Base-by-base conservation (phyloP, 2,329 filamentous ascomycete species). In the Aspergillus felis region DNA sequence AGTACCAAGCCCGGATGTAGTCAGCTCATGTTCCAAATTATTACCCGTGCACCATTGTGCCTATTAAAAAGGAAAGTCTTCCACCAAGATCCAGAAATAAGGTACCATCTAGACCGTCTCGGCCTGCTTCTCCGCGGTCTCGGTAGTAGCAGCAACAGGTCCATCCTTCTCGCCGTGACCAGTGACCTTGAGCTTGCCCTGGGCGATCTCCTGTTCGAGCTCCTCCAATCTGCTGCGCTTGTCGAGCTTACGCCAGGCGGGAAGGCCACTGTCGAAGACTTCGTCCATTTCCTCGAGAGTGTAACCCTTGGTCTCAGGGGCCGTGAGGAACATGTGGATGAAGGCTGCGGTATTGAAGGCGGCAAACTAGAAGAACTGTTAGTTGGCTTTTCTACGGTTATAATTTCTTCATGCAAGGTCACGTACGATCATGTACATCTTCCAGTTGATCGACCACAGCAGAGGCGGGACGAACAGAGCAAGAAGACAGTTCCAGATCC, bases 231-330 rank as follows among this genome's bases (percentile, higher is more conserved):
- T 55, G 7, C 60, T 62, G 17, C 51, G 42, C 32, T 57, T 59
- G 12, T 64, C 51, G 12, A 57, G 49, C 42, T 49, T 54, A 17
- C 56, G 56, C 61, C 61, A 64, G 27, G 65, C 54, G 1, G 69
- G 66, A 4, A 68, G 4, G 20, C 67, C 64, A 10, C 54, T 65
- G 55, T 71, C 68, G 22, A 71, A 71, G 35, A 71, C 67, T 28
- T 71, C 68, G 49, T 70, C 60, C 61, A 64, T 64, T 27, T 64
- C 61, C 51, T 64, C 61, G 0, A 64, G 53, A 1, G 61, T 64
- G 46, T 54, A 62, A 3, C 61, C 60, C 46, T 64, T 64, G 12
- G 61, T 64, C 20, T 64, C 61, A 8, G 60, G 60, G 20, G 61
- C 61, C 1, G 56, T 59, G 1, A 64, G 44, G 55, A 64, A 64